These are phyloP conservation scores for Fusarium coicis DNA, from an alignment of 2,329 filamentous ascomycete genomes.

Conservation along the genomic window DNA sequence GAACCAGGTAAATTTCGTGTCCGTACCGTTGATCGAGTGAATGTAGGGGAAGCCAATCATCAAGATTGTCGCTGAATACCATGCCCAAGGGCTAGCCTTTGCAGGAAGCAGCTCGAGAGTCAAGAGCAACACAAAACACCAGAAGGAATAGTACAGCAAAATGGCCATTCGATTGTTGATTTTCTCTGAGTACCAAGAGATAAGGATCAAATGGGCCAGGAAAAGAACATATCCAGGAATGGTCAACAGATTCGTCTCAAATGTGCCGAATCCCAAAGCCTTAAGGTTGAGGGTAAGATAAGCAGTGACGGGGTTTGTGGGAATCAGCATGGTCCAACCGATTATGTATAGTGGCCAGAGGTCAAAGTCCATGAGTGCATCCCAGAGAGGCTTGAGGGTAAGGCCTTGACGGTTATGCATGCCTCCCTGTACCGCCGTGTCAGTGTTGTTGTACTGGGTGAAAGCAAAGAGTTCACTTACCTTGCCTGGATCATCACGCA, in stretches of 20 bases:
- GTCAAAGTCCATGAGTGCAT: slow-evolving; percentile 64
- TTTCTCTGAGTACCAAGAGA: slow-evolving; percentile 58
- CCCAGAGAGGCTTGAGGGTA: slow-evolving; percentile 59
- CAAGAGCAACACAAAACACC: slow-evolving; percentile 64
- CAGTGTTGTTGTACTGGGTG: not conserved
- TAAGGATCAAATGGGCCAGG: slow-evolving; percentile 54
- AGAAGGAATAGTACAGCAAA: slow-evolving; percentile 59
- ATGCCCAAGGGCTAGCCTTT: slow-evolving; percentile 44
- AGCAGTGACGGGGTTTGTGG: slow-evolving; percentile 35
- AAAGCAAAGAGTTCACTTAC: not conserved
- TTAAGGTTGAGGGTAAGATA: slow-evolving; percentile 64
- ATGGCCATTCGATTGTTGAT: slow-evolving; percentile 54
- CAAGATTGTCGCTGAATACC: slow-evolving; percentile 48
- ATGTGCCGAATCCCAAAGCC: slow-evolving; percentile 60
- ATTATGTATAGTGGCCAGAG: slow-evolving; percentile 51
- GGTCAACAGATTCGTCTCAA: slow-evolving; percentile 66
- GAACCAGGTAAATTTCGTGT: fast-evolving
- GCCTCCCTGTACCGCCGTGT: slow-evolving; percentile 52
- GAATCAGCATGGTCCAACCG: slow-evolving; percentile 43
- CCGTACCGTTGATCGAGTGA: slow-evolving; percentile 21
- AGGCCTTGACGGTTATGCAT: slow-evolving; percentile 69
- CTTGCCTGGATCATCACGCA: slow-evolving; percentile 66
- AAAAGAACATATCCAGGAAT: slow-evolving; percentile 59
- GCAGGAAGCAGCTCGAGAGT: slow-evolving; percentile 53
- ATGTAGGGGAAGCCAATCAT: slow-evolving; percentile 50